Evolutionary conservation across 768 basidiomycete genomes (phyloP).

Genomic region (Hydnomerulius pinastri): DNA sequence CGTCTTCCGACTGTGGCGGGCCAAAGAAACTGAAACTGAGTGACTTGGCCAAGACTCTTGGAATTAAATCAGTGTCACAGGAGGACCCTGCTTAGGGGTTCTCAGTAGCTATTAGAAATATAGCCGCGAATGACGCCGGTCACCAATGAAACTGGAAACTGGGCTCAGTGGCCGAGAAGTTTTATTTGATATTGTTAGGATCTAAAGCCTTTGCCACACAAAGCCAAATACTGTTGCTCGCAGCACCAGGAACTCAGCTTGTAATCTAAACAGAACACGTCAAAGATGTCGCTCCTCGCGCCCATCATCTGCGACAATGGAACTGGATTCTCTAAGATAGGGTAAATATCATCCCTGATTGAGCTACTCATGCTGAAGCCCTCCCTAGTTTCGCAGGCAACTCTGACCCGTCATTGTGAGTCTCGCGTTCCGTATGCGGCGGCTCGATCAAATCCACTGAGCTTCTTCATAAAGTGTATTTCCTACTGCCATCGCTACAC

Average conservation of each 20-base stretch:
- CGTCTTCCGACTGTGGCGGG: too few relatives aligned
- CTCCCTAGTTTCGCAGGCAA: slow-evolving; percentile 90
- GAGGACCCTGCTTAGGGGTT: too few relatives aligned
- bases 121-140: too few relatives aligned
- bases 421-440: slow-evolving; percentile 16
- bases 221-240: slow-evolving; percentile 21
- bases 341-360: slow-evolving; percentile 51
- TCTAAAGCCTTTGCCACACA: slow-evolving; percentile 24
- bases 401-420: slow-evolving; percentile 97
- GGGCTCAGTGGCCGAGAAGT: not conserved
- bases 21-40: too few relatives aligned
- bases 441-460: slow-evolving; percentile 7
- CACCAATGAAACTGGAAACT: too few relatives aligned
- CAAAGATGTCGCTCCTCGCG: slow-evolving; percentile 77
- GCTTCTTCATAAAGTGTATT: slow-evolving; percentile 66
- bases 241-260: slow-evolving; percentile 7
- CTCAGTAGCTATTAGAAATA: too few relatives aligned
- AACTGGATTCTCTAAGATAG: slow-evolving; percentile 96
- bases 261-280: slow-evolving; percentile 3
- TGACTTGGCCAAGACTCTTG: too few relatives aligned
- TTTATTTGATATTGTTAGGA: slow-evolving; percentile 28
- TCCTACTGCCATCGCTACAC: slow-evolving; percentile 93
- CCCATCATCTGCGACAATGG: slow-evolving; percentile 99
- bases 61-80: too few relatives aligned
- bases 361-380: slow-evolving; percentile 11